Percentiles rank a stretch among this genome's conserved stretches.
Conservation (phyloP, 768 basidiomycete species). For the Termitomyces sp. region DNA sequence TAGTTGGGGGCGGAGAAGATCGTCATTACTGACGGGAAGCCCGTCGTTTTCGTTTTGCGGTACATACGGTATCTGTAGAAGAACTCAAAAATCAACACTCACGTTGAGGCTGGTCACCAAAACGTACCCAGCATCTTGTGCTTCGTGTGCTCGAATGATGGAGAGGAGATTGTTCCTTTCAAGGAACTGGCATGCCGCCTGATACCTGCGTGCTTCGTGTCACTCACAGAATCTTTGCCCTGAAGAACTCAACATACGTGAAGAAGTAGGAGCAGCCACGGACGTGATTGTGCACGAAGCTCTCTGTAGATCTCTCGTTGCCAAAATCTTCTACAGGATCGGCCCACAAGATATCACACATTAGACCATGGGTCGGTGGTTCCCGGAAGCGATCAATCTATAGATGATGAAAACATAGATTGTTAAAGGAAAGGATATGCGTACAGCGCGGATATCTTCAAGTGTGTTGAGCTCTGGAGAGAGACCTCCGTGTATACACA, state of each 20-base stretch:
- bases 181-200: slow-evolving; percentile 94
- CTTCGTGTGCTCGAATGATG: slow-evolving; percentile 97
- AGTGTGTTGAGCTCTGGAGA: slow-evolving; percentile 94
- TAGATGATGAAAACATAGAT: background rate
- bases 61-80: slow-evolving; percentile 91
- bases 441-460: slow-evolving; percentile 85
- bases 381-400: slow-evolving; percentile 98
- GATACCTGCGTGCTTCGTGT: slow-evolving; percentile 54
- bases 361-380: slow-evolving; percentile 93
- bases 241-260: slow-evolving; percentile 29
- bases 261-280: slow-evolving; percentile 97
- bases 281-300: slow-evolving; percentile 94
- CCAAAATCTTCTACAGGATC: slow-evolving; percentile 98
- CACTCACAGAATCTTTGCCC: slow-evolving; percentile 2
- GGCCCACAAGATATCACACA: slow-evolving; percentile 99
- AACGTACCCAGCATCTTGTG: slow-evolving; percentile 93
- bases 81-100: background rate
- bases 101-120: background rate
- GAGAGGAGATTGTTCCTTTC: slow-evolving; percentile 95
- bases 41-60: slow-evolving; percentile 95
- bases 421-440: slow-evolving; percentile 21
- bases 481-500: slow-evolving; percentile 96
- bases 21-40: slow-evolving; percentile 99
- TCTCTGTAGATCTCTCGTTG: slow-evolving; percentile 85
- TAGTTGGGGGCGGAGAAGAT: slow-evolving; percentile 99